Conservation (phyloP, 331 rosid genomes). For the Rhamnella rubrinervis region DNA sequence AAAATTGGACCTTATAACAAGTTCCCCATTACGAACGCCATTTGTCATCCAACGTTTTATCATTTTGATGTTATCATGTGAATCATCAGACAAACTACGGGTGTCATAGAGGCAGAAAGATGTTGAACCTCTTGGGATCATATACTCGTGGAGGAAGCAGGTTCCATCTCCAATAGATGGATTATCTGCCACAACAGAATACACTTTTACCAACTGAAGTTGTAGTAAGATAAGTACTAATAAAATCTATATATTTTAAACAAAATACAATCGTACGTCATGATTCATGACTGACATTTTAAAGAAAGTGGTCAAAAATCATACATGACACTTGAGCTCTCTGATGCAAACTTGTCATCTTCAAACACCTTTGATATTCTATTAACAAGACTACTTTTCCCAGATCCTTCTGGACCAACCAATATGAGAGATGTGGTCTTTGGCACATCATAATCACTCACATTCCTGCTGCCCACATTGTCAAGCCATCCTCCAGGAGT, state of each 20-base stretch:
- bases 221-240: slow-evolving; percentile 1
- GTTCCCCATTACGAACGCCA: slow-evolving; percentile 74
- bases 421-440: slow-evolving; percentile 61
- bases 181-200: slow-evolving; percentile 50
- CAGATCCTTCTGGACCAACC: slow-evolving; percentile 84
- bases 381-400: slow-evolving; percentile 86
- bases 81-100: slow-evolving; percentile 59
- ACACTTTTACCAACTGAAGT: background rate
- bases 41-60: slow-evolving; percentile 67
- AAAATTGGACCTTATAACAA: slow-evolving; percentile 56
- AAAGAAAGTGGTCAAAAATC: slow-evolving; percentile 1
- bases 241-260: background rate
- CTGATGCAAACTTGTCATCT: slow-evolving; percentile 53
- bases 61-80: slow-evolving; percentile 40
- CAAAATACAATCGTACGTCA: slow-evolving; percentile 6
- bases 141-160: slow-evolving; percentile 73
- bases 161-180: slow-evolving; percentile 71
- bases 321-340: slow-evolving; percentile 94
- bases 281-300: slow-evolving; percentile 7
- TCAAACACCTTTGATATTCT: slow-evolving; percentile 72
- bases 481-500: slow-evolving; percentile 71
- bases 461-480: slow-evolving; percentile 42
- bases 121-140: slow-evolving; percentile 65
- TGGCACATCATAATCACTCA: slow-evolving; percentile 71
- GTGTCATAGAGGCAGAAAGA: slow-evolving; percentile 80